These are phyloP conservation scores for Leishmania gerbilli DNA, from an alignment of 208 protist species.

Conservation along the genomic window DNA sequence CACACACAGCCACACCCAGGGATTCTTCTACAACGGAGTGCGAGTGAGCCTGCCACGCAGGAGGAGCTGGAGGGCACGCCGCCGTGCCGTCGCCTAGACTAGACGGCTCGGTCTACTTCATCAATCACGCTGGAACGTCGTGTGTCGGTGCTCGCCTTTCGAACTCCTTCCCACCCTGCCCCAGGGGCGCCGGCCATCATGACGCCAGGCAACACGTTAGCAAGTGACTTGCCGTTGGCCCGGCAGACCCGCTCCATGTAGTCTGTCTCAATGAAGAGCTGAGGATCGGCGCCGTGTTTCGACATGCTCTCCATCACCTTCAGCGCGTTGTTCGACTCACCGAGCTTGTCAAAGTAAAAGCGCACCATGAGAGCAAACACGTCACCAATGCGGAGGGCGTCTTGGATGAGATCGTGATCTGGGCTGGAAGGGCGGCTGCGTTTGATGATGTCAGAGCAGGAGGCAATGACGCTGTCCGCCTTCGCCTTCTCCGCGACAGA, in stretches of 20 bases:
- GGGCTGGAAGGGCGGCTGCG: slow-evolving; percentile 66
- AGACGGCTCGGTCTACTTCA: slow-evolving; percentile 12
- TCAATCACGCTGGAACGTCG: slow-evolving; percentile 32
- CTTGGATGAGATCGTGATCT: slow-evolving; percentile 68
- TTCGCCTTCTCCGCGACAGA: slow-evolving; percentile 57
- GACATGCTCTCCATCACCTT: slow-evolving; percentile 93
- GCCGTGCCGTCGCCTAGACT: background rate
- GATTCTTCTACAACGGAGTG: background rate
- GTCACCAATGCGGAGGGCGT: slow-evolving; percentile 93
- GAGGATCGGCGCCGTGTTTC: slow-evolving; percentile 84
- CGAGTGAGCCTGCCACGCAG: background rate
- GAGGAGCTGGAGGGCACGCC: background rate
- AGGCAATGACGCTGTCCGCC: slow-evolving; percentile 66
- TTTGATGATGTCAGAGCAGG: slow-evolving; percentile 90
- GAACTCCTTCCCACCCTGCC: slow-evolving; percentile 5
- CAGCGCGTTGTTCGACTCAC: slow-evolving; percentile 81
- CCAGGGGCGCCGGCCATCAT: background rate
- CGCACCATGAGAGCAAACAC: slow-evolving; percentile 95
- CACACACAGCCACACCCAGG: background rate
- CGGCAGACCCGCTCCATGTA: slow-evolving; percentile 88
- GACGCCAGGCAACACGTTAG: slow-evolving; percentile 46
- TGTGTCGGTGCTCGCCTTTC: slow-evolving; percentile 20
- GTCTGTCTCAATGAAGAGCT: slow-evolving; percentile 89
- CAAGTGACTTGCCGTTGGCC: slow-evolving; percentile 65
- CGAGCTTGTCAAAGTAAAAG: slow-evolving; percentile 86